Percentiles rank a stretch among this genome's conserved stretches.
Evolutionary conservation across 108 stramenopile genomes (phyloP).

Genomic region (Cyclostephanos invisitatus): DNA sequence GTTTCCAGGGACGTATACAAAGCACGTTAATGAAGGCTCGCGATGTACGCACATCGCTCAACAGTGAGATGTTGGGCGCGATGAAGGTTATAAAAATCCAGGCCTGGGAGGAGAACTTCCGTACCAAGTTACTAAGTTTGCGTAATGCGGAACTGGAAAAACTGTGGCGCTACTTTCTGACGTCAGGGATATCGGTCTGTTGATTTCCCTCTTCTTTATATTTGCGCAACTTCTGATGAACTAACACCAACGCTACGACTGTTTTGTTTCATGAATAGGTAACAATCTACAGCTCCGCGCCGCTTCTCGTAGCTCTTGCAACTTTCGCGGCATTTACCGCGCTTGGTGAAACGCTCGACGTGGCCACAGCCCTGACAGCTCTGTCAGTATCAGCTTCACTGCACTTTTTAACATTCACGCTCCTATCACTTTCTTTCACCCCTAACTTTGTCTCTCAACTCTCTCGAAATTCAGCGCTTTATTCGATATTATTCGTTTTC

Average conservation of each 20-base stretch:
- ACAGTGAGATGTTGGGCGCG: constrained; percentile 79
- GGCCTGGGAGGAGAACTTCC: constrained; percentile 90
- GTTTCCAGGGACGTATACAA: constrained; percentile 70
- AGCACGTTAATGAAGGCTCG: constrained; percentile 80
- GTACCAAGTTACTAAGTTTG: constrained; percentile 49
- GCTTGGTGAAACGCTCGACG: constrained; percentile 71
- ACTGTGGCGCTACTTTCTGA: constrained; percentile 63
- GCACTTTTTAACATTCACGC: too few relatives aligned
- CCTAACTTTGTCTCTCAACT: too few relatives aligned
- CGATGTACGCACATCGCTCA: constrained; percentile 86
- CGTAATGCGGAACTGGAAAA: constrained; percentile 72
- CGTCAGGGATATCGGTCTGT: constrained; percentile 27
- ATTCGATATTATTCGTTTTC: constrained; percentile 94
- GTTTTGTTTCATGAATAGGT: background rate
- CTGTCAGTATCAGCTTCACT: too few relatives aligned
- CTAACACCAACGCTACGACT: too few relatives aligned
- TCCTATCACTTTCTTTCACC: too few relatives aligned
- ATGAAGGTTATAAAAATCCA: constrained; percentile 95
- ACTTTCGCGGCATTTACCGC: constrained; percentile 88
- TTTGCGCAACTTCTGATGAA: too few relatives aligned
- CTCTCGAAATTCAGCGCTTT: too few relatives aligned
- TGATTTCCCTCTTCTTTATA: too few relatives aligned
- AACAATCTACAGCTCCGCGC: constrained; percentile 72
- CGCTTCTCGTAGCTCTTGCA: constrained; percentile 81
- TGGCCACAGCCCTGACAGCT: constrained; percentile 77